Conservation (phyloP, 345 rosid genomes). For the Dimocarpus longan region DNA sequence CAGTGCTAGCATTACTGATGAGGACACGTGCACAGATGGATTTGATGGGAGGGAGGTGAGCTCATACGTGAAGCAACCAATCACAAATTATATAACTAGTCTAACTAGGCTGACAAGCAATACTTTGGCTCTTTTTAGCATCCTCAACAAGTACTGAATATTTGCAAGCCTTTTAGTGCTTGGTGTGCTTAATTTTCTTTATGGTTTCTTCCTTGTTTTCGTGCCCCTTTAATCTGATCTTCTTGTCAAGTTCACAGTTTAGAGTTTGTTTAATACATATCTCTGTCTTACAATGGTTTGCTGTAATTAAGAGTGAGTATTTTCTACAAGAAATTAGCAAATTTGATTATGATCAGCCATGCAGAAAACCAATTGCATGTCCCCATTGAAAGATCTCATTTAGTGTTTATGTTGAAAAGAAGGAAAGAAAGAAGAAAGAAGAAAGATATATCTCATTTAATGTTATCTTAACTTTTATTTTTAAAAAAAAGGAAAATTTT, state of each 20-base stretch:
- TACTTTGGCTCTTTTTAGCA: slow-evolving; percentile 61
- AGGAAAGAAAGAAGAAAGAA: too few species aligned
- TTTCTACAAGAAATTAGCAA: too few species aligned
- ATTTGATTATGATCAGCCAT: too few species aligned
- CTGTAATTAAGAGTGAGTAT: not conserved
- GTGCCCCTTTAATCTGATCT: not conserved
- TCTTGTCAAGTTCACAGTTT: not conserved
- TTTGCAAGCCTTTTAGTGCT: not conserved
- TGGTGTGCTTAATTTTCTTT: not conserved
- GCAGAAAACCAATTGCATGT: too few species aligned
- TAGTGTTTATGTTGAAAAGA: too few species aligned
- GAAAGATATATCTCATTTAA: too few species aligned
- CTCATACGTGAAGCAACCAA: slow-evolving; percentile 41
- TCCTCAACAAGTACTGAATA: slow-evolving; percentile 30
- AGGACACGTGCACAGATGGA: slow-evolving; percentile 69
- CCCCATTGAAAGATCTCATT: too few species aligned
- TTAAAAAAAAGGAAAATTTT: too few species aligned
- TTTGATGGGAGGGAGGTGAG: slow-evolving; percentile 50
- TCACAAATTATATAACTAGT: slow-evolving; percentile 38
- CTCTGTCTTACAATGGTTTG: not conserved
- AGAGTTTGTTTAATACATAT: not conserved
- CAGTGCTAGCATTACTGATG: slow-evolving; percentile 71
- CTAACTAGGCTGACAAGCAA: slow-evolving; percentile 61
- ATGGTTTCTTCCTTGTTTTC: not conserved
- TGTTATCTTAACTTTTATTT: too few species aligned